Conservation (phyloP, 768 basidiomycete species). For the Rickenella mellea region DNA sequence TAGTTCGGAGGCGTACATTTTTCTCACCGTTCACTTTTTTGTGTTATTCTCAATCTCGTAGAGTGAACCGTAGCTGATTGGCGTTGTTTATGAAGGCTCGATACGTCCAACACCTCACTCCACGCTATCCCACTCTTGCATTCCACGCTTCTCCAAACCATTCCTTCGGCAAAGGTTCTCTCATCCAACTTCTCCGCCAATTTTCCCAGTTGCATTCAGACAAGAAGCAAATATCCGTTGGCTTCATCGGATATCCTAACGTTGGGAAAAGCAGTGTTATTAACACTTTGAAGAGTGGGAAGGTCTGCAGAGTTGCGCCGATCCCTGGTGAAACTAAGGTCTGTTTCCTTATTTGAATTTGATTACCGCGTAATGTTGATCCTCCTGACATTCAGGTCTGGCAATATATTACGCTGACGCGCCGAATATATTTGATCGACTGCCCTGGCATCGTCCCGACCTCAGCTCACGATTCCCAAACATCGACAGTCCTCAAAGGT, state of each 20-base stretch:
- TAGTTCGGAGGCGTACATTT: slow-evolving; percentile 35
- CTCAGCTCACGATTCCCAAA: slow-evolving; percentile 83
- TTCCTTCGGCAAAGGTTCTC: slow-evolving; percentile 96
- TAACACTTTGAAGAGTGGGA: slow-evolving; percentile 96
- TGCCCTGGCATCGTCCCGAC: slow-evolving; percentile 97
- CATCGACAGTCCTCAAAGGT: slow-evolving; percentile 89
- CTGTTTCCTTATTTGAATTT: slow-evolving; percentile 1
- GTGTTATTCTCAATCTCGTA: slow-evolving; percentile 1
- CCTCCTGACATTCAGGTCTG: slow-evolving; percentile 45
- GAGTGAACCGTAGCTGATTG: background rate
- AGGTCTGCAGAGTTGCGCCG: slow-evolving; percentile 94
- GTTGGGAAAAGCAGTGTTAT: slow-evolving; percentile 97
- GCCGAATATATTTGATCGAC: slow-evolving; percentile 96
- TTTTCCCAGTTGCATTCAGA: slow-evolving; percentile 96
- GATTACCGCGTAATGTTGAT: background rate
- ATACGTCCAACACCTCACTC: slow-evolving; percentile 91
- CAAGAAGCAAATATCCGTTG: slow-evolving; percentile 98
- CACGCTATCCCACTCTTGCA: slow-evolving; percentile 91
- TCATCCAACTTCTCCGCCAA: slow-evolving; percentile 93
- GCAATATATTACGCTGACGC: slow-evolving; percentile 98
- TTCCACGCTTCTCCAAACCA: slow-evolving; percentile 99
- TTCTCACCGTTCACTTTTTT: slow-evolving; percentile 6
- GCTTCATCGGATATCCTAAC: slow-evolving; percentile 97
- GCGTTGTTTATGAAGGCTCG: slow-evolving; percentile 61
- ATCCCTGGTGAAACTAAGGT: slow-evolving; percentile 96